Percentiles rank a stretch among this genome's conserved stretches.
phyloP scores from a whole-genome alignment of 192 early-diverging fungal genomes.

The Lunasporangiospora selenospora region DNA sequence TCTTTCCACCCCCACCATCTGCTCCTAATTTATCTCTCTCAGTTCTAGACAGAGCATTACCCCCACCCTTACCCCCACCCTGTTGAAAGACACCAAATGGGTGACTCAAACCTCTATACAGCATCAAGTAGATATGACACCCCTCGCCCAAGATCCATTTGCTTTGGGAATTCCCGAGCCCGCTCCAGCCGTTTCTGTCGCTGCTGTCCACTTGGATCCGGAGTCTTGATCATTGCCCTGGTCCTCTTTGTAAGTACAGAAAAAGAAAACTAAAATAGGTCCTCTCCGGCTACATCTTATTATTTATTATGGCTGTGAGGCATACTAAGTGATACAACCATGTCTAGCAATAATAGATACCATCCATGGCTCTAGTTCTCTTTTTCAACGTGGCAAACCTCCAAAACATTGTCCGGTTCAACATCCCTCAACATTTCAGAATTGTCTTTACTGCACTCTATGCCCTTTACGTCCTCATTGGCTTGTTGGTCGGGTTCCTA shows the following conservation, averaged over 20 bases:
- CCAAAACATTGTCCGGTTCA: slow-evolving; percentile 12
- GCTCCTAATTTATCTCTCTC: background rate
- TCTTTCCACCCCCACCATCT: background rate
- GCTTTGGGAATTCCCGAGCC: background rate
- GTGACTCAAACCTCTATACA: background rate
- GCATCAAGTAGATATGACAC: too few relatives aligned
- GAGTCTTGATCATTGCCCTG: slow-evolving; percentile 15
- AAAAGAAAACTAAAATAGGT: background rate
- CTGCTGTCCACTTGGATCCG: slow-evolving; percentile 17
- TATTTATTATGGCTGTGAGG: too few relatives aligned
- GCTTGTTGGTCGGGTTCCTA: background rate
- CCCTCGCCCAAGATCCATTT: background rate
- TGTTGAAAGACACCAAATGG: background rate
- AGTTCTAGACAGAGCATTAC: background rate
- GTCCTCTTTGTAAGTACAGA: slow-evolving; percentile 14
- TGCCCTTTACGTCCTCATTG: slow-evolving; percentile 19
- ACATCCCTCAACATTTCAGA: slow-evolving; percentile 21
- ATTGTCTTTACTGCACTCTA: slow-evolving; percentile 25
- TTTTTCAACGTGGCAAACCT: slow-evolving; percentile 23
- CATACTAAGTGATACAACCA: background rate
- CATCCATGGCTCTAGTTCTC: slow-evolving; percentile 15
- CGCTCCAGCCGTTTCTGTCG: slow-evolving; percentile 8
- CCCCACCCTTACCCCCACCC: background rate
- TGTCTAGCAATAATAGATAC: slow-evolving; percentile 13
- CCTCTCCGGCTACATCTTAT: background rate